Evolutionary conservation across 495 filamentous ascomycete genomes (phyloP), one percentile per base, ranked within the genome.

Genomic region (Viridothelium virens): DNA sequence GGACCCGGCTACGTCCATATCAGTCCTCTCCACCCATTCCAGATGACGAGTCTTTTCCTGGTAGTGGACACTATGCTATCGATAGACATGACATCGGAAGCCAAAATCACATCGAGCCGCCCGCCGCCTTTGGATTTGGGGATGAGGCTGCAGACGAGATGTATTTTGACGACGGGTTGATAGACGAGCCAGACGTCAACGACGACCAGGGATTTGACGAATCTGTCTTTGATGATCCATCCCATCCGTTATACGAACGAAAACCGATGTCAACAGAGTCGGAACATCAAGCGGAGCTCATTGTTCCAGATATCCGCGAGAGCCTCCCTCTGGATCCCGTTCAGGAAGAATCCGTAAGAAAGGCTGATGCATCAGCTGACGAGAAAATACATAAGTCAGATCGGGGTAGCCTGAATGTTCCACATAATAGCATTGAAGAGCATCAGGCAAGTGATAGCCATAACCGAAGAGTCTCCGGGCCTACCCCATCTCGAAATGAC

Each of bases 151-250:
- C 11, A 38, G 74, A 76, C 65, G 72, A 75, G 65, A 36, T 76
- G 31, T 76, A 76, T 63, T 76, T 76, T 53, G 74, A 76, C 62
- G 74, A 76, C 50, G 74, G 74, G 36, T 59, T 76, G 71, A 74
- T 76, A n/a, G 71, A 70, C 56, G 72, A 73, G 31, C 68, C 67
- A 44, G 67, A 48, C 36, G 61, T 69, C 11, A 31, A 62, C 14
- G 31, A 56, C 44, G 64, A 68, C 14, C 63, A 70, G 18, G 64
- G 69, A 41, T 76, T 76, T 56, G 74, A 76, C 61, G 74, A 76
- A 48, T 69, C 68, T 12, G 47, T 72, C 2, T 76, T 76, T 62
- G 74, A 76, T 46, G 73, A 76, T 63, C 72, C 72, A 3, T 61
- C 63, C 2, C 44, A 65, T 63, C 72, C 68, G 33, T 62, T 73